phyloP scores from a whole-genome alignment of 192 early-diverging fungal genomes.

The Linderina pennispora region DNA sequence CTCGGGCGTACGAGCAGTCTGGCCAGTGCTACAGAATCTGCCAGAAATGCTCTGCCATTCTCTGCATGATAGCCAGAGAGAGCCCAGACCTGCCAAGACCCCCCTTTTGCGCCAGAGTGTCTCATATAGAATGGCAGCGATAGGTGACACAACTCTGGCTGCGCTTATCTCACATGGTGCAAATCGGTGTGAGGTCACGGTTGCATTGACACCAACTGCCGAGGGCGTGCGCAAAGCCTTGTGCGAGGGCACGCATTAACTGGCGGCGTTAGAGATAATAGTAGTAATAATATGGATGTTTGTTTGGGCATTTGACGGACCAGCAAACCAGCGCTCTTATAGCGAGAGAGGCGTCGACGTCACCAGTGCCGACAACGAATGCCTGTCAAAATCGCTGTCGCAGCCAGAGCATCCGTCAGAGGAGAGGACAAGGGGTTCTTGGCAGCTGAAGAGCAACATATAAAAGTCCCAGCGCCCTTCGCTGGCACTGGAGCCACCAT shows the following conservation, averaged over 20 bases:
- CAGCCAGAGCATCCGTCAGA: no score
- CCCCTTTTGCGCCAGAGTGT: neutral
- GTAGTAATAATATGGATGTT: neutral
- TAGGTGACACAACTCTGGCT: slow-evolving; percentile 25
- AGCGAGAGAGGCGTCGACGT: neutral
- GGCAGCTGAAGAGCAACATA: no score
- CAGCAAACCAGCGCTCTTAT: no score
- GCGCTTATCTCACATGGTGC: slow-evolving; percentile 12
- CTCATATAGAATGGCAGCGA: slow-evolving; percentile 15
- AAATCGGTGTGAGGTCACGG: neutral
- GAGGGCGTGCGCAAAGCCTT: neutral
- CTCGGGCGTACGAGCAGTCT: slow-evolving; percentile 33
- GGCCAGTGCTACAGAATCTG: slow-evolving; percentile 12
- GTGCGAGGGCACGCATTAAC: neutral
- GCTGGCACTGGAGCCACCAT: no score
- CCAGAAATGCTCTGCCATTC: no score
- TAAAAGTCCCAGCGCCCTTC: no score
- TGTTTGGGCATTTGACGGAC: no score
- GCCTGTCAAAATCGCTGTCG: no score
- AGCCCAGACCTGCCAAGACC: neutral
- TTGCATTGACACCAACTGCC: slow-evolving; percentile 14
- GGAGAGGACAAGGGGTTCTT: no score
- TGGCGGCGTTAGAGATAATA: neutral
- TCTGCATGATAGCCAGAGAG: no score
- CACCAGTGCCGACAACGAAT: neutral